Base-by-base conservation (phyloP, 1,284 basidiomycete genomes). In the Cutaneotrichosporon sp. region DNA sequence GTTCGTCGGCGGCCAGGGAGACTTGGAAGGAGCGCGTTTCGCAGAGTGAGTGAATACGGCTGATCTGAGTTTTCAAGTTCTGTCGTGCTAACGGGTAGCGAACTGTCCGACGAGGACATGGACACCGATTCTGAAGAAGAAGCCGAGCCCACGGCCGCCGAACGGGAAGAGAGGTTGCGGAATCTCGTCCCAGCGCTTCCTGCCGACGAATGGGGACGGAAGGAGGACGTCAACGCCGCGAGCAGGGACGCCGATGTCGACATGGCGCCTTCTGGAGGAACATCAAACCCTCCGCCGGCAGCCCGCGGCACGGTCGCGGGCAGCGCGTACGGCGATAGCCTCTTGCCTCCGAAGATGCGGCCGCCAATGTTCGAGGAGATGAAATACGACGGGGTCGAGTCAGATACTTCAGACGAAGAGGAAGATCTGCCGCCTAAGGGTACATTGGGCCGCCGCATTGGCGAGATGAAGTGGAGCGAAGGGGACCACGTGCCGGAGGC, bases 1-100 rank as follows among this genome's bases (percentile, higher is more conserved):
- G 26, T 97, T 97, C 67, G 83, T 97, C 2, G 85, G 90, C 61
- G 90, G 87, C 2, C 76, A 91, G 68, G 92, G 92, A 5, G 85
- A 88, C 59, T 58, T 94, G 5, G 85, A 90, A 61, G 92, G 92
- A 2, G 92, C 90, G 0, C 75, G 79, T 57, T 93, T 97, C 65
- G 82, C 85, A 46, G 91, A 93, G 90, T 94, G 74, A 65, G 87
- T 76, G 22, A n/a, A n/a, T n/a, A n/a, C n/a, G n/a, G n/a, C n/a
- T n/a, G n/a, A n/a, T n/a, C n/a, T n/a, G n/a, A n/a, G n/a, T n/a
- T n/a, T n/a, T n/a, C n/a, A n/a, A n/a, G n/a, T n/a, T n/a, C n/a
- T n/a, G n/a, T n/a, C n/a, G n/a, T n/a, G n/a, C n/a, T n/a, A n/a
- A n/a, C n/a, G n/a, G n/a, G n/a, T n/a, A 75, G 67, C 48, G 72